Conservation (phyloP, 305 asterid species). For the Fraxinus sp. region DNA sequence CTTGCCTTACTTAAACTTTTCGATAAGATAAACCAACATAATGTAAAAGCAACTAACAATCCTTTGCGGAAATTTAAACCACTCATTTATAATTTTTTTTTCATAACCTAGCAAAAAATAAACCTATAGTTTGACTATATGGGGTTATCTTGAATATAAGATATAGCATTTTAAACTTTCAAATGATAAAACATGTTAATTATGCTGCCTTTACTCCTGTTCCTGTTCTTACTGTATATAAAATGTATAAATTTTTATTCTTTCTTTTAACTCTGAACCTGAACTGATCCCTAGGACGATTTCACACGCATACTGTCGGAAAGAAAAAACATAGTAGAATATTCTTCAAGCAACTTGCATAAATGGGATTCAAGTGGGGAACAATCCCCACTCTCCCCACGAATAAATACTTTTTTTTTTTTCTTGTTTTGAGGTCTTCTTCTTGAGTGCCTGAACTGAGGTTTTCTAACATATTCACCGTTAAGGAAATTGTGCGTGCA, state of each 20-base stretch:
- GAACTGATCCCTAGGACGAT: constrained; percentile 23
- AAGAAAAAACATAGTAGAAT: not conserved
- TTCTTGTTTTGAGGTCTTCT: not conserved
- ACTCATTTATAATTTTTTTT: not conserved
- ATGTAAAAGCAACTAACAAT: not conserved
- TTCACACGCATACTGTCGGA: not conserved
- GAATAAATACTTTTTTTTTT: not conserved
- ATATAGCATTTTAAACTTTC: not conserved
- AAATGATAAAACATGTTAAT: not conserved
- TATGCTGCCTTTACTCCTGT: not conserved
- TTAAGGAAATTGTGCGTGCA: not conserved
- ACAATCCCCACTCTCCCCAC: not conserved
- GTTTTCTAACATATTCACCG: not conserved
- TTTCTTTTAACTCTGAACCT: not conserved
- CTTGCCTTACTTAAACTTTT: not conserved
- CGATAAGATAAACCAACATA: not conserved
- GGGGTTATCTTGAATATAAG: not conserved
- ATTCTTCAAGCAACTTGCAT: constrained; percentile 1
- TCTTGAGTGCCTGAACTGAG: not conserved
- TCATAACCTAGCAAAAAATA: not conserved
- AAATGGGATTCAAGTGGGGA: not conserved
- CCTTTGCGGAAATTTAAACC: not conserved
- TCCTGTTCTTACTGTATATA: not conserved
- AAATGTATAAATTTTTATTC: not conserved
- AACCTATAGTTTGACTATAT: not conserved